Base-by-base conservation (phyloP, 306 rosid genomes). In the Vigna unguiculata region DNA sequence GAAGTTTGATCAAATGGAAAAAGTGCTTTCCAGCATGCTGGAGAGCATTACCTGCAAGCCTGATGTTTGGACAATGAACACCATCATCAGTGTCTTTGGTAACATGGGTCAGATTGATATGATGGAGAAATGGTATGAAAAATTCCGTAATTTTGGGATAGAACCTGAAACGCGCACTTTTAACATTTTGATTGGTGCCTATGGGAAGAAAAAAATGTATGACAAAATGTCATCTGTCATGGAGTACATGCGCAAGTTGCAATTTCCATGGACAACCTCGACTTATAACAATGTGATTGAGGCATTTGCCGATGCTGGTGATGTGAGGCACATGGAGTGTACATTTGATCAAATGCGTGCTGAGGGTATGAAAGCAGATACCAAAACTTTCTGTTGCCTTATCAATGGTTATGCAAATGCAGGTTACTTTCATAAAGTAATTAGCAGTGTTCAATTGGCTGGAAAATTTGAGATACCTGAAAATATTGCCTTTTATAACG, bases 61-160 rank as follows among this genome's bases (percentile, higher is more conserved):
- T 13, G 99, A 96, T 84, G 98, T 91, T 3, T 92, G 97, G 99
- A 96, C 99, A 11, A 92, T 96, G 99, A 96, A 96, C 83, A 91
- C 88, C 7, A 82, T 96, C 85, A 90, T 96, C 40, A 77, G 96
- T 64, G 91, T 96, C 71, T 96, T 96, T 84, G 99, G 97, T 46
- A 92, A 96, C 70, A 84, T 84, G 70, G 96, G 97, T 60, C 93
- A 92, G 82, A 85, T 91, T 79, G 98, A 96, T 82, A 79, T 78
- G 87, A 96, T 92, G 99, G 99, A 96, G 82, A 88, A 69, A 81
- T 96, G 99, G 99, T 96, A 96, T 49, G 97, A 96, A 82, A 92
- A 96, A 38, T 96, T 96, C 70, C 92, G 97, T 9, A 87, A 88
- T 64, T 96, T 96, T 2, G 96, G 98, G 47, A 85, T 92, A 57